These are phyloP conservation scores for Xylogone sp. DNA, from an alignment of 2,329 filamentous ascomycete genomes.

Conservation along the genomic window DNA sequence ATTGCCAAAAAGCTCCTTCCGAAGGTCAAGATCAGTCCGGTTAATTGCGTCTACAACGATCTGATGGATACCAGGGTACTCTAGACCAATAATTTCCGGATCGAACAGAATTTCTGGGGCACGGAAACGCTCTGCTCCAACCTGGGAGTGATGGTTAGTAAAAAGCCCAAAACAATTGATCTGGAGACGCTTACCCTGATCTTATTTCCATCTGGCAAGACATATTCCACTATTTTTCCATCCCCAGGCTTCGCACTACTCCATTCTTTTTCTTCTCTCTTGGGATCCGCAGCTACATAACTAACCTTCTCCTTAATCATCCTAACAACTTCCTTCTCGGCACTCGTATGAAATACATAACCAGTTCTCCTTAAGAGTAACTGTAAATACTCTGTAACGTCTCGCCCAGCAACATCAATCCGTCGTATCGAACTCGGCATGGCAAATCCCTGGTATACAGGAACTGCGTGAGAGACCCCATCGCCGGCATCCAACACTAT, in stretches of 20 bases:
- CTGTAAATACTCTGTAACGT: conserved; percentile 95
- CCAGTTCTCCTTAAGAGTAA: conserved; percentile 86
- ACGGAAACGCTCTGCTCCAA: conserved; percentile 91
- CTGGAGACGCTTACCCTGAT: conserved; percentile 61
- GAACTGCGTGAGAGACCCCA: conserved; percentile 94
- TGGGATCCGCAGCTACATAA: conserved; percentile 87
- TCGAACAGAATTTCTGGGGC: conserved; percentile 97
- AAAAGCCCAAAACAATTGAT: neutral
- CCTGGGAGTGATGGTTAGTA: conserved; percentile 39
- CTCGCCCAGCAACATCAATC: conserved; percentile 92
- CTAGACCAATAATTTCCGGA: conserved; percentile 91
- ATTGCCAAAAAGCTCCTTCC: conserved; percentile 91
- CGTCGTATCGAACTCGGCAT: conserved; percentile 93
- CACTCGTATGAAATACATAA: conserved; percentile 93
- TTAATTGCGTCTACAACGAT: conserved; percentile 96
- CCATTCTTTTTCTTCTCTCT: conserved; percentile 97
- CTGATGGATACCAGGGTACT: conserved; percentile 96
- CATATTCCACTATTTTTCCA: conserved; percentile 80
- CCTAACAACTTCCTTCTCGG: conserved; percentile 98
- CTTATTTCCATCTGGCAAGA: conserved; percentile 87
- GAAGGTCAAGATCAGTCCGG: conserved; percentile 90
- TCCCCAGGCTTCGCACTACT: conserved; percentile 72
- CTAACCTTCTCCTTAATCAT: conserved; percentile 94
- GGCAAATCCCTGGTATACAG: conserved; percentile 96
- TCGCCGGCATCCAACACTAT: conserved; percentile 95